Conservation (phyloP, 2,329 filamentous ascomycete genomes). For the Parastagonospora nodorum region DNA sequence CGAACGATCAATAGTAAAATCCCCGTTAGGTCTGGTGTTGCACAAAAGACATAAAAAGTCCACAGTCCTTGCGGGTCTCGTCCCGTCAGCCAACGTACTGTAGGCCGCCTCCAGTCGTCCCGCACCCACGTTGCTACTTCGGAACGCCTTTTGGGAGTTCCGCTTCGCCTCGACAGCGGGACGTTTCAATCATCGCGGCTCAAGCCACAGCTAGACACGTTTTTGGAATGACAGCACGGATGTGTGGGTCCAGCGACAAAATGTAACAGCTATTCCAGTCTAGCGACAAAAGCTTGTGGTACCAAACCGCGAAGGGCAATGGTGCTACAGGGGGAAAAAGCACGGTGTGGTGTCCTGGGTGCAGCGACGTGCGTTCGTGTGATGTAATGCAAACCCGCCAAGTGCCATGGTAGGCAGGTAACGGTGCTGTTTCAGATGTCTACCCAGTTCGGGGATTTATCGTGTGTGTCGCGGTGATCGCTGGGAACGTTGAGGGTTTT, state of each 20-base stretch:
- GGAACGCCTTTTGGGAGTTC: not conserved
- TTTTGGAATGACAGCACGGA: constrained; percentile 2
- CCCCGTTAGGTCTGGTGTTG: not conserved
- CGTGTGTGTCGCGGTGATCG: not conserved
- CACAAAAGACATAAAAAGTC: not conserved
- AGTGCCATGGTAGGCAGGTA: not conserved
- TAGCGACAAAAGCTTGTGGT: not conserved
- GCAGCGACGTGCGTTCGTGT: not conserved
- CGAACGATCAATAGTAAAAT: not conserved
- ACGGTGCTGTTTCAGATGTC: too few species aligned
- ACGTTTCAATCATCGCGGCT: constrained; percentile 1
- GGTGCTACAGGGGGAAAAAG: not conserved
- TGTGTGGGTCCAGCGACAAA: not conserved
- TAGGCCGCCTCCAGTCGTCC: not conserved
- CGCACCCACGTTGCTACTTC: not conserved
- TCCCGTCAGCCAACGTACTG: not conserved
- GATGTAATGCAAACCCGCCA: not conserved
- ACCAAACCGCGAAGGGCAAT: not conserved
- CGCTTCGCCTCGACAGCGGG: not conserved
- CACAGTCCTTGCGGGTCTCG: too few species aligned
- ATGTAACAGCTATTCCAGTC: constrained; percentile 6
- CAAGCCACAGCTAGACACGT: constrained; percentile 4
- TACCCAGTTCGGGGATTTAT: not conserved
- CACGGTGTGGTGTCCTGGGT: not conserved
- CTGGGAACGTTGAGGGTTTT: not conserved